Evolutionary conservation across 768 basidiomycete genomes (phyloP).

Genomic region (Ramaria sp.): DNA sequence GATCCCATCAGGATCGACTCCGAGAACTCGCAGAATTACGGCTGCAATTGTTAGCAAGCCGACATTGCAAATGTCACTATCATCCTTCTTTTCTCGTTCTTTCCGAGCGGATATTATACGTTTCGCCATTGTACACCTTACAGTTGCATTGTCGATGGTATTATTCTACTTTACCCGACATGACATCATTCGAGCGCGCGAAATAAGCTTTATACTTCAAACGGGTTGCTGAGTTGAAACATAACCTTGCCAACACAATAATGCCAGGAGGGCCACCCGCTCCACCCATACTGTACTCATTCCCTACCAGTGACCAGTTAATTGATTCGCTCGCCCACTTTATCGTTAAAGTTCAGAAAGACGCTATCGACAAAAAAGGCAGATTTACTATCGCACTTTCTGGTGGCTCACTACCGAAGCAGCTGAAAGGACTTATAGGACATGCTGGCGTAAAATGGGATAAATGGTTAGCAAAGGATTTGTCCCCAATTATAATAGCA

Average conservation of each 20-base stretch:
- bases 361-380: slow-evolving; percentile 80
- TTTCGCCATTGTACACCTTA: not conserved
- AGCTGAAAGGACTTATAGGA: slow-evolving; percentile 60
- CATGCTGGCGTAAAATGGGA: slow-evolving; percentile 75
- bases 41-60: slow-evolving; percentile 69
- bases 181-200: slow-evolving; percentile 1
- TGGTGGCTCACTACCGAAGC: slow-evolving; percentile 82
- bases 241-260: not conserved
- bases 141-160: not conserved
- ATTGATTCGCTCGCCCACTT: slow-evolving; percentile 64
- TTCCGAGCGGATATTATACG: not conserved
- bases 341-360: slow-evolving; percentile 78
- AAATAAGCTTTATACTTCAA: not conserved
- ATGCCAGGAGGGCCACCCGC: slow-evolving; percentile 25
- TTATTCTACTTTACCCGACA: not conserved
- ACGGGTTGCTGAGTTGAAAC: not conserved
- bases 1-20: slow-evolving; percentile 97
- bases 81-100: not conserved
- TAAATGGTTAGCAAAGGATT: slow-evolving; percentile 59
- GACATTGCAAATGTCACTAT: not conserved
- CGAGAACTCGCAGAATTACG: slow-evolving; percentile 83
- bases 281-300: slow-evolving; percentile 63
- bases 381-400: slow-evolving; percentile 90
- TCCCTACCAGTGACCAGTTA: slow-evolving; percentile 45
- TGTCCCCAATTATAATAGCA: not conserved